Evolutionary conservation across 495 filamentous ascomycete species (phyloP).

Genomic region (Penicillium daleae): DNA sequence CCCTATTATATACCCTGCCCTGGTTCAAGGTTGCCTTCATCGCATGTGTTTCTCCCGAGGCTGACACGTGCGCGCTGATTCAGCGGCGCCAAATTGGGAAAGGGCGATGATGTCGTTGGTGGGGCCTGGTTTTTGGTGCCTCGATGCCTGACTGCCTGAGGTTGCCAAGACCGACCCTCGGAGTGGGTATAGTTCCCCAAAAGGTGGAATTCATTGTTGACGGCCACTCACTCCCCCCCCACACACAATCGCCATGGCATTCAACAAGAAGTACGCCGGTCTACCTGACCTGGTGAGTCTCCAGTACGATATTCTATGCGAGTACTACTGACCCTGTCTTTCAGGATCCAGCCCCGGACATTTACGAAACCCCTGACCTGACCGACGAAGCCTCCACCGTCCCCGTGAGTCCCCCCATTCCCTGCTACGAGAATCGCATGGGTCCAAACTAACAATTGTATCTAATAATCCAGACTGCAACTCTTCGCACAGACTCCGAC

Average conservation of each 20-base stretch:
- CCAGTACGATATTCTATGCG: neutral
- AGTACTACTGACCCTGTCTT: slow-evolving; percentile 20
- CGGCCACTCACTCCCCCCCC: slow-evolving; percentile 16
- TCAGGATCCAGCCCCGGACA: slow-evolving; percentile 87
- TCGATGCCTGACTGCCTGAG: slow-evolving; percentile 7
- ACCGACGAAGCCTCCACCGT: slow-evolving; percentile 85
- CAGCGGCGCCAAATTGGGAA: neutral
- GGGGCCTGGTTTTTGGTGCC: neutral
- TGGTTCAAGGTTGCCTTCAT: slow-evolving; percentile 1
- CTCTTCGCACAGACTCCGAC: slow-evolving; percentile 66
- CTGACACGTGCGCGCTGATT: slow-evolving; percentile 34
- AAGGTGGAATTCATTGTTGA: slow-evolving; percentile 2
- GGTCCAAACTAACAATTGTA: slow-evolving; percentile 20
- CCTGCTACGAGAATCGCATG: slow-evolving; percentile 8
- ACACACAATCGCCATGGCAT: slow-evolving; percentile 42
- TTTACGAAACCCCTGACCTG: slow-evolving; percentile 93
- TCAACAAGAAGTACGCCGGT: slow-evolving; percentile 76
- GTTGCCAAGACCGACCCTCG: neutral
- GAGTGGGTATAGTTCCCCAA: slow-evolving; percentile 10
- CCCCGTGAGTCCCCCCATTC: slow-evolving; percentile 55
- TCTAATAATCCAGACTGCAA: slow-evolving; percentile 55
- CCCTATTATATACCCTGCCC: slow-evolving; percentile 18
- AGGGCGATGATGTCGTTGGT: neutral
- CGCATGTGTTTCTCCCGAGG: slow-evolving; percentile 32
- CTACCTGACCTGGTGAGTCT: slow-evolving; percentile 78